These are phyloP conservation scores for Mycena olivaceomarginata DNA, from an alignment of 768 basidiomycete species.

Conservation along the genomic window DNA sequence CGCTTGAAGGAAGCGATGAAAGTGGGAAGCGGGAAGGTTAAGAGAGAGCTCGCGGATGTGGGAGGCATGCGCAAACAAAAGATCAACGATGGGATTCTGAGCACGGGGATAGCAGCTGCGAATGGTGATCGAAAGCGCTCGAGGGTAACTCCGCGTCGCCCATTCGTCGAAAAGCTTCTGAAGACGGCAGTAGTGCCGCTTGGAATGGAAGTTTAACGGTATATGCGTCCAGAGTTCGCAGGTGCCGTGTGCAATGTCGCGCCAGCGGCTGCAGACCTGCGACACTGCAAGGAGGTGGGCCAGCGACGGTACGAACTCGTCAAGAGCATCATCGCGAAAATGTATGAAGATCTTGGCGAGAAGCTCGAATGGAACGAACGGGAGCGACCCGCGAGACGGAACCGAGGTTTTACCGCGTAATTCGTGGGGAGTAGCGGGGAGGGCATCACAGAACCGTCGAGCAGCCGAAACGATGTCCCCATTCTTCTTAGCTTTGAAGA, in stretches of 20 bases:
- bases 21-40: background rate
- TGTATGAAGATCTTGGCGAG: slow-evolving; percentile 18
- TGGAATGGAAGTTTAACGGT: background rate
- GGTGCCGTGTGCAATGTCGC: slow-evolving; percentile 8
- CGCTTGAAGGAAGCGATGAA: background rate
- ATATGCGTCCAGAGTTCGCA: slow-evolving; percentile 2
- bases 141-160: slow-evolving; percentile 6
- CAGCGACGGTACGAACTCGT: background rate
- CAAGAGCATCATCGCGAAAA: background rate
- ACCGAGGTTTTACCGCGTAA: background rate
- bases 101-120: slow-evolving; percentile 16
- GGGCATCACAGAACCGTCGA: background rate
- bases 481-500: too few species aligned
- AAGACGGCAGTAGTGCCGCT: background rate
- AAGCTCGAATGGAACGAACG: slow-evolving; percentile 18
- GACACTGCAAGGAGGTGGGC: background rate
- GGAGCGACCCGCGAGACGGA: background rate
- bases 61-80: slow-evolving; percentile 5
- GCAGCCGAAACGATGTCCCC: background rate
- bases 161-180: background rate
- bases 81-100: background rate
- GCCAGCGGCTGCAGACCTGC: slow-evolving; percentile 23
- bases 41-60: slow-evolving; percentile 17
- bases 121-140: background rate
- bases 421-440: background rate